These are phyloP conservation scores for Allium cepa DNA, from an alignment of 106 monocot genomes.

Conservation along the genomic window DNA sequence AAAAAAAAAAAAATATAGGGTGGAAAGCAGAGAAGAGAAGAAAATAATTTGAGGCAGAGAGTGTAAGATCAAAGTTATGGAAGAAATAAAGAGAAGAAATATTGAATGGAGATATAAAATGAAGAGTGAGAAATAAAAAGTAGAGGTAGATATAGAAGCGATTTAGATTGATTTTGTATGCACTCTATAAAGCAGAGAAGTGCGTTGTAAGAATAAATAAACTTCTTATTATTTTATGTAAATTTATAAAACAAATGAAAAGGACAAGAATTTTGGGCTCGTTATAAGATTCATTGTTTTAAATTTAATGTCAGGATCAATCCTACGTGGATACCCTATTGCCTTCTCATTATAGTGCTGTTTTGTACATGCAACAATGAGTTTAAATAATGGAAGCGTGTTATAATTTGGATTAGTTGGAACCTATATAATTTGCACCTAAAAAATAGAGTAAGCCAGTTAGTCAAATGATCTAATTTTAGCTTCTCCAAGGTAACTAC, in stretches of 20 bases:
- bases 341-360: background rate
- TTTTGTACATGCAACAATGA: no score
- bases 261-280: background rate
- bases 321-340: background rate
- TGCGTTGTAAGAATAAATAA: background rate
- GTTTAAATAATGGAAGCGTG: no score
- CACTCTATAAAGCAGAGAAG: background rate
- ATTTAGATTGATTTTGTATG: constrained; percentile 10
- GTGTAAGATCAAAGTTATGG: background rate
- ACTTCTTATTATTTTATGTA: background rate
- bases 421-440: no score
- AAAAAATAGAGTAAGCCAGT: no score
- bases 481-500: no score
- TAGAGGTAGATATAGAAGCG: constrained; percentile 9
- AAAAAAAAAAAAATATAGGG: background rate
- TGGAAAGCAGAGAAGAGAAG: background rate
- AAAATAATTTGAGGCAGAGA: background rate
- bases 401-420: no score
- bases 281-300: background rate
- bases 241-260: background rate
- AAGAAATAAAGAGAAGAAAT: background rate
- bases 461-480: no score
- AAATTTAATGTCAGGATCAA: background rate
- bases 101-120: background rate
- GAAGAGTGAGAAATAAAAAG: background rate